A percentile compares a stretch with the other conserved stretches of the same genome.
Evolutionary conservation across 129 eudicot genomes (phyloP).

Genomic region (Arctium lappa): DNA sequence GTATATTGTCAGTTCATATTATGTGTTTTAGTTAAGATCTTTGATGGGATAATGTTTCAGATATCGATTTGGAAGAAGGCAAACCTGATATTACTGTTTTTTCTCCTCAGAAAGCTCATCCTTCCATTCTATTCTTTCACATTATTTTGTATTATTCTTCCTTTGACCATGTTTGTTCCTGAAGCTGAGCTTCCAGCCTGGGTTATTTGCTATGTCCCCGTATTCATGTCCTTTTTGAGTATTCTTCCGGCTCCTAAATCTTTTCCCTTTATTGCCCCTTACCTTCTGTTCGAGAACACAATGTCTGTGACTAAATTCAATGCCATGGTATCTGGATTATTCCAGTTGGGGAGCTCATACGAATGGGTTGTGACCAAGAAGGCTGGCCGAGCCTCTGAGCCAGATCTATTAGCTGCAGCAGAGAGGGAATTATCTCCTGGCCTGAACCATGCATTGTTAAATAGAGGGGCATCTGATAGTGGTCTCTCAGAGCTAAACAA

Average conservation of each 20-base stretch:
- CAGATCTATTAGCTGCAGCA: slow-evolving; percentile 33
- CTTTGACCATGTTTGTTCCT: slow-evolving; percentile 51
- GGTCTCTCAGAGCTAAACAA: slow-evolving; percentile 27
- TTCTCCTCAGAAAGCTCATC: slow-evolving; percentile 44
- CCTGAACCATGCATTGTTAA: slow-evolving; percentile 11
- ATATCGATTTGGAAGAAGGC: slow-evolving; percentile 45
- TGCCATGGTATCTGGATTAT: slow-evolving; percentile 94
- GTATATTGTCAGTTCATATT: not conserved
- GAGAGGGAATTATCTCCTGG: slow-evolving; percentile 20
- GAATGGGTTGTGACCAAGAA: slow-evolving; percentile 98
- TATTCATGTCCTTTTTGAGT: slow-evolving; percentile 38
- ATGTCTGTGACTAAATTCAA: slow-evolving; percentile 96
- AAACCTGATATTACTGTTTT: slow-evolving; percentile 49
- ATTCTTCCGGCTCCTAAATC: slow-evolving; percentile 52
- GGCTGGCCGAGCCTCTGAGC: slow-evolving; percentile 86
- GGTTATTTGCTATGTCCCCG: slow-evolving; percentile 51
- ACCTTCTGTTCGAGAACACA: slow-evolving; percentile 89
- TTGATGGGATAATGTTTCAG: slow-evolving; percentile 21
- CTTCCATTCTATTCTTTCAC: slow-evolving; percentile 63
- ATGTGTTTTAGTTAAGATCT: not conserved
- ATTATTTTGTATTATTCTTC: slow-evolving; percentile 46
- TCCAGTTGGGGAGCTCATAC: slow-evolving; percentile 89
- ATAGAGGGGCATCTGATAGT: slow-evolving; percentile 52
- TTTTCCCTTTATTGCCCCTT: slow-evolving; percentile 73
- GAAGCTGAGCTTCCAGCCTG: slow-evolving; percentile 52